Base-by-base conservation (phyloP, 1,139 yeast genomes). In the Debaryomyces sp. region DNA sequence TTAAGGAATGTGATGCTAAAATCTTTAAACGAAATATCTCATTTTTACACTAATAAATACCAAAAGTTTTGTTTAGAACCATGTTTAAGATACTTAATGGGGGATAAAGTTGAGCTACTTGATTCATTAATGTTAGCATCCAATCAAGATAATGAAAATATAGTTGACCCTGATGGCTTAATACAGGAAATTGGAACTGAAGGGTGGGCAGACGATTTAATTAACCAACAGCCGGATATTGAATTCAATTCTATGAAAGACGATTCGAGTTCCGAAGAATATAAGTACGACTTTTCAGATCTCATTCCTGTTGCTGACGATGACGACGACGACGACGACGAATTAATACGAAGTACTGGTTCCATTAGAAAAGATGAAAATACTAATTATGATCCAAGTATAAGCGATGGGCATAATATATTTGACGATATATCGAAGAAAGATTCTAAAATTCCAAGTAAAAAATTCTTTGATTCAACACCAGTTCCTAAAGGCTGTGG, bases 401-500 rank as follows among this genome's bases (percentile, higher is more conserved):
- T 66, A 15, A 58, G 58, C 12, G 55, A 57, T 22, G 60, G 52
- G 18, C 57, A 55, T 9, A 21, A 23, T 10, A 52, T 12, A 41
- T 52, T 54, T 24, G 61, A 50, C 15, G 58, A 67, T 2, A 60
- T 58, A 10, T 52, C 36, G 22, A 30, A 21, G 35, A 41, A 30
- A 7, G 33, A 41, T 12, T n/a, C 17, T 5, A 41, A 22, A 8
- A 30, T 54, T 7, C 53, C 66, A 6, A 56, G 62, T 29, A 38
- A 24, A 9, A 42, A 44, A 12, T 50, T 51, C 13, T 81, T 84
- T 58, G 96, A 90, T 60, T 85, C 91, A 34, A 89, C 96, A 0
- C 97, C 97, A 0, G 77, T 91, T 3, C 97, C 97, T 0, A 90
- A 89, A 61, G 96, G 94, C 3, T 91, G 97, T 71, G 97, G 97